Evolutionary conservation across 306 rosid genomes (phyloP).

Genomic region (Abrus precatorius): DNA sequence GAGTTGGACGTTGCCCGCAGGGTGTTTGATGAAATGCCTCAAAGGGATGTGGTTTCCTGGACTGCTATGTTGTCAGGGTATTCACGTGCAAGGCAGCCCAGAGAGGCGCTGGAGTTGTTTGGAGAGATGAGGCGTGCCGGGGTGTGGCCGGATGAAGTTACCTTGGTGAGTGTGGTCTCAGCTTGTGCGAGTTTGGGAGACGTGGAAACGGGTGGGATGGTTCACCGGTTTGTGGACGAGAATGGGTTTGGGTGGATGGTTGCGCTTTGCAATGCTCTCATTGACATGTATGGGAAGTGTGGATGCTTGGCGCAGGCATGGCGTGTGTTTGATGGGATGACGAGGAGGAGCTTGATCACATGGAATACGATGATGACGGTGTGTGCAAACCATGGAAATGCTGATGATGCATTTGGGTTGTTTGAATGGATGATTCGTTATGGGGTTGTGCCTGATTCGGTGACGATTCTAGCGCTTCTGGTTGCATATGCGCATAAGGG

Average conservation of each 20-base stretch:
- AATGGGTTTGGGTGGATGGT: constrained; percentile 70
- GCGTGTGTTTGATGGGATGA: constrained; percentile 58
- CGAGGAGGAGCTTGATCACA: constrained; percentile 61
- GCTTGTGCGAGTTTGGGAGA: constrained; percentile 65
- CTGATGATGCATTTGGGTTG: constrained; percentile 56
- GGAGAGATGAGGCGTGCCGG: constrained; percentile 59
- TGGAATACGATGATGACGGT: constrained; percentile 71
- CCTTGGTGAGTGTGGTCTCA: constrained; percentile 68
- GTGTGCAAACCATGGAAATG: constrained; percentile 65
- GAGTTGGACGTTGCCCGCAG: constrained; percentile 58
- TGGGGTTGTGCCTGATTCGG: constrained; percentile 58
- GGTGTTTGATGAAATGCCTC: constrained; percentile 71
- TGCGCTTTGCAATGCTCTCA: constrained; percentile 64
- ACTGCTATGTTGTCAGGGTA: constrained; percentile 67
- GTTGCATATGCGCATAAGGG: constrained; percentile 70
- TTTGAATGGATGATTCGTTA: constrained; percentile 55
- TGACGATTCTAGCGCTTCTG: constrained; percentile 62
- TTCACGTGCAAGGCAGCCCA: constrained; percentile 52
- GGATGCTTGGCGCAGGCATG: constrained; percentile 68
- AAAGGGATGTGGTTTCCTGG: constrained; percentile 73
- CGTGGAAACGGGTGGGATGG: constrained; percentile 56
- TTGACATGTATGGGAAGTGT: constrained; percentile 72
- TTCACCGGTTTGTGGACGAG: constrained; percentile 58
- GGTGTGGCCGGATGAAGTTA: constrained; percentile 67
- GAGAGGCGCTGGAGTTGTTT: constrained; percentile 65